These are phyloP conservation scores for Neurospora africana DNA, from an alignment of 495 filamentous ascomycete genomes.

Conservation along the genomic window DNA sequence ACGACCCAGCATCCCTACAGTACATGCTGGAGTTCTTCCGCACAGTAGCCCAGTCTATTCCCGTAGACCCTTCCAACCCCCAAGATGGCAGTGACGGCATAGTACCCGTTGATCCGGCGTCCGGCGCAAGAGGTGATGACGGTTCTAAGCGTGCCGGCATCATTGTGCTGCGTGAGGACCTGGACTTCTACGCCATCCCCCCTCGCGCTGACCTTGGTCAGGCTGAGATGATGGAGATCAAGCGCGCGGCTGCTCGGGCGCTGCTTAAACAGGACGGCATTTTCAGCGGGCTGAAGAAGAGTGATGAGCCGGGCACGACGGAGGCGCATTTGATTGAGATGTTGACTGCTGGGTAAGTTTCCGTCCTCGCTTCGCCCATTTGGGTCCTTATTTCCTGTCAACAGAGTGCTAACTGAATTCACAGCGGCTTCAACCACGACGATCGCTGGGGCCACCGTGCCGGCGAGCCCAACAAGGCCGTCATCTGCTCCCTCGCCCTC, in stretches of 20 bases:
- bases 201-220: conserved; percentile 74
- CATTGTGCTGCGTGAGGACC: conserved; percentile 90
- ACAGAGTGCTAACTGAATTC: not conserved
- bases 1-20: conserved; percentile 88
- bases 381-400: not conserved
- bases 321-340: conserved; percentile 99
- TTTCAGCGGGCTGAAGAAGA: conserved; percentile 87
- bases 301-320: conserved; percentile 90
- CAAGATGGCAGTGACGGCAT: conserved; percentile 53
- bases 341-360: conserved; percentile 86
- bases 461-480: conserved; percentile 92
- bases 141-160: conserved; percentile 77
- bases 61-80: conserved; percentile 51
- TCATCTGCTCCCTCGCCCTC: conserved; percentile 91
- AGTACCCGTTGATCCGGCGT: conserved; percentile 43
- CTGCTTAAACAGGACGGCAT: conserved; percentile 88
- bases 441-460: conserved; percentile 94
- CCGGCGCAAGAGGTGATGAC: conserved; percentile 30
- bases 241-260: conserved; percentile 80
- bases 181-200: conserved; percentile 98
- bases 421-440: conserved; percentile 88
- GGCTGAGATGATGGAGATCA: conserved; percentile 90
- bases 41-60: conserved; percentile 86
- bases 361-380: not conserved
- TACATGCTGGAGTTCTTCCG: conserved; percentile 99